These are phyloP conservation scores for Auriculariales sp. DNA, from an alignment of 768 basidiomycete species.

Conservation along the genomic window DNA sequence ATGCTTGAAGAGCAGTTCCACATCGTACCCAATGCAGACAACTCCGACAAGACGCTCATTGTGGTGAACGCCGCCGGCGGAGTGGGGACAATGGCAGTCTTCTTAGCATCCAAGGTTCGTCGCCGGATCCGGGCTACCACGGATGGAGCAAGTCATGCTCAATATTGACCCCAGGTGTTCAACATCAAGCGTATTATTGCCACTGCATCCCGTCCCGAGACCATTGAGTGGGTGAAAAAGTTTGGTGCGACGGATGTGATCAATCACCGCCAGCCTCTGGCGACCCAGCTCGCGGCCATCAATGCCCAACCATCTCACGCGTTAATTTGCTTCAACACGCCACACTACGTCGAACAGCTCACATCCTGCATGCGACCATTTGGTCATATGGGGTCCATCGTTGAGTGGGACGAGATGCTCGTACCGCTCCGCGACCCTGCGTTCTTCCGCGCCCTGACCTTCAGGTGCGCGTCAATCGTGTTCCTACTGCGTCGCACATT, in stretches of 20 bases:
- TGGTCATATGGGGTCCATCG: constrained; percentile 3
- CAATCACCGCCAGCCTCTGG: constrained; percentile 3
- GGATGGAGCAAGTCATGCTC: no score
- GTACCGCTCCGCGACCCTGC: no score
- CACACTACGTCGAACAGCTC: not conserved
- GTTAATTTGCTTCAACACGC: constrained; percentile 1
- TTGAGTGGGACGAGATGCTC: no score
- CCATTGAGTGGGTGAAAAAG: not conserved
- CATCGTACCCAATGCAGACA: not conserved
- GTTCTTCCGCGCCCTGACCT: no score
- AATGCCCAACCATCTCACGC: not conserved
- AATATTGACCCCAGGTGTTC: constrained; percentile 1
- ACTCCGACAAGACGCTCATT: not conserved
- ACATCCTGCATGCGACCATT: not conserved
- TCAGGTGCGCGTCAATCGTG: no score
- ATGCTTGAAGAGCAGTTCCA: constrained; percentile 5
- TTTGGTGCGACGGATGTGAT: constrained; percentile 4
- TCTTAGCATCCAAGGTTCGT: no score
- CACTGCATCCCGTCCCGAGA: constrained; percentile 4
- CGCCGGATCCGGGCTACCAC: no score
- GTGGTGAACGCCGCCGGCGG: not conserved
- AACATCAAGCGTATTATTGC: constrained; percentile 4
- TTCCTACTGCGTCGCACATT: no score
- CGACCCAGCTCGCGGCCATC: constrained; percentile 1
- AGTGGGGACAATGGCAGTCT: constrained; percentile 1